Percentiles rank a stretch among this genome's conserved stretches.
Conservation (phyloP, 2,329 filamentous ascomycete species). For the Aureobasidium pullulans region DNA sequence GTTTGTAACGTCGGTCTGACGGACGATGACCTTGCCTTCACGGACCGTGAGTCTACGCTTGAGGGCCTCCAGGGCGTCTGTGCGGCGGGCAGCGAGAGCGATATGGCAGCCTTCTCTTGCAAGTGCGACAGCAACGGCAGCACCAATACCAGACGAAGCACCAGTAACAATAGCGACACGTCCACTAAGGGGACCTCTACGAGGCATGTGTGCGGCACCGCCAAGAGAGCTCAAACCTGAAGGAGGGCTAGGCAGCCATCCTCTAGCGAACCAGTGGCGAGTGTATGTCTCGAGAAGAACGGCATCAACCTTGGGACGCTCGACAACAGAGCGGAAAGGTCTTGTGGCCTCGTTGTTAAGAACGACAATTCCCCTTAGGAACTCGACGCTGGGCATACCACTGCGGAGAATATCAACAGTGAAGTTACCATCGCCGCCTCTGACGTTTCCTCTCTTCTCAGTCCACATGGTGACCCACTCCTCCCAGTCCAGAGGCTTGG, state of each 20-base stretch:
- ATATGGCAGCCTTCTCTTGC: constrained; percentile 65
- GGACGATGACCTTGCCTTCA: constrained; percentile 59
- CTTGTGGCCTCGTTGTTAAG: constrained; percentile 64
- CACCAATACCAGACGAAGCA: constrained; percentile 72
- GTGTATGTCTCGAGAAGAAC: constrained; percentile 69
- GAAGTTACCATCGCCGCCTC: constrained; percentile 63
- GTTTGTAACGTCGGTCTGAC: constrained; percentile 66
- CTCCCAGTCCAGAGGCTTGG: constrained; percentile 58
- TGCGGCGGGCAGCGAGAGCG: constrained; percentile 63
- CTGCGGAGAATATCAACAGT: constrained; percentile 73
- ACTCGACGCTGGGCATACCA: constrained; percentile 70
- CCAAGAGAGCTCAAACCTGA: constrained; percentile 41
- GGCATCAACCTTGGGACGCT: constrained; percentile 61
- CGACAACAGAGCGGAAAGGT: constrained; percentile 50
- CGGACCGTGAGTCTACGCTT: constrained; percentile 52
- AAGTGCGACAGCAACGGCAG: constrained; percentile 62
- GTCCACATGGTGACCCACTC: constrained; percentile 70
- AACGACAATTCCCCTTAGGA: constrained; percentile 62
- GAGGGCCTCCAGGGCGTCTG: constrained; percentile 59
- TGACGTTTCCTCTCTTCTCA: constrained; percentile 57
- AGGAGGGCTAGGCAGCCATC: constrained; percentile 64
- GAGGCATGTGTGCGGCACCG: constrained; percentile 37
- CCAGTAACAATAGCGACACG: constrained; percentile 71
- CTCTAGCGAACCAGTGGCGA: constrained; percentile 71
- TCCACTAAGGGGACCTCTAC: constrained; percentile 55